Evolutionary conservation across 164 flowering plant species (phyloP).

Genomic region (Aristolochia fimbriata): DNA sequence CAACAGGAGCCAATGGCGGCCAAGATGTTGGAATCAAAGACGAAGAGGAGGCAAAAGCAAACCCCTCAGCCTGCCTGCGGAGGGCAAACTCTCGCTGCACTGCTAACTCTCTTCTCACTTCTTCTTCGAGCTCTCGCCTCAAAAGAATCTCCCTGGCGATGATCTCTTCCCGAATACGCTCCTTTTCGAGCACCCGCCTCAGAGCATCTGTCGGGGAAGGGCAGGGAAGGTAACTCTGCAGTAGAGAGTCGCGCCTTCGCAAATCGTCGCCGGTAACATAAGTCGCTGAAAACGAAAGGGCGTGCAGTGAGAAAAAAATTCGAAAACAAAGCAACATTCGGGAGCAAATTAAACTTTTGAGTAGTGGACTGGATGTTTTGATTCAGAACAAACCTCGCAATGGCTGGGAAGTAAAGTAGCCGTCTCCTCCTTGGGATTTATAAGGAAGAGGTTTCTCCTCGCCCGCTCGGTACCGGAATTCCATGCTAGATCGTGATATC

Average conservation of each 20-base stretch:
- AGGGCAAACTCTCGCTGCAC: conserved; percentile 20
- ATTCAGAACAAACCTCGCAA: conserved; percentile 3
- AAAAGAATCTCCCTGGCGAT: conserved; percentile 15
- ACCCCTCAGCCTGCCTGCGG: conserved; percentile 5
- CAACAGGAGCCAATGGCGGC: neutral
- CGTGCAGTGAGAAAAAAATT: neutral
- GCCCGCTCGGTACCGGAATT: too few relatives aligned
- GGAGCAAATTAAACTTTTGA: neutral
- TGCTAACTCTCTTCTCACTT: conserved; percentile 25
- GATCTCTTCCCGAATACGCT: conserved; percentile 26
- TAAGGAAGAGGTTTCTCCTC: too few relatives aligned
- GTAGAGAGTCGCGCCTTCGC: neutral
- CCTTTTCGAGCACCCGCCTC: conserved; percentile 22
- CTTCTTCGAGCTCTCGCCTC: conserved; percentile 23
- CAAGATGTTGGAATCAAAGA: neutral
- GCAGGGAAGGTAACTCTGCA: neutral
- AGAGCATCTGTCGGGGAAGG: conserved; percentile 8
- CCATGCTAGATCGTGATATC: too few relatives aligned
- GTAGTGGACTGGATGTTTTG: neutral
- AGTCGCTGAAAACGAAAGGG: conserved; percentile 1
- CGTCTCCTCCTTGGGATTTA: too few relatives aligned
- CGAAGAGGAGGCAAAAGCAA: conserved; percentile 1
- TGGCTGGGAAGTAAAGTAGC: neutral
- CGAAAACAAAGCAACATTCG: neutral
- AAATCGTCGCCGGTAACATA: neutral